Base-by-base conservation (phyloP, 2,329 filamentous ascomycete species). In the Penicillium janthinellum region DNA sequence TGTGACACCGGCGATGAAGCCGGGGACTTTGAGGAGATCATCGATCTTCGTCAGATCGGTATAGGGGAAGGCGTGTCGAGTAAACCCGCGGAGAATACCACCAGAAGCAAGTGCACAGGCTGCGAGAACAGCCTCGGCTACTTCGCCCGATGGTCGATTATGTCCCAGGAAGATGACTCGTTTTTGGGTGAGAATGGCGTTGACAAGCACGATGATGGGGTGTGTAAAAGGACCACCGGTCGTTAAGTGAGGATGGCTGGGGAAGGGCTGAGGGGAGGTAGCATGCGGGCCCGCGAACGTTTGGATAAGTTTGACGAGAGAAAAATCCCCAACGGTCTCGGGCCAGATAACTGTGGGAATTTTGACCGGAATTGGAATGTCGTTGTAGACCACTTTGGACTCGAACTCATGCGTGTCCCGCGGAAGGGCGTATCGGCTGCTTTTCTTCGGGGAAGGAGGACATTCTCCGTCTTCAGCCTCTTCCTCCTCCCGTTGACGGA, bases 11-110 rank as follows among this genome's bases (percentile, higher is more conserved):
- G 95, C 95, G 69, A 99, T 96, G 77, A 99, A 99, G 2, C 95
- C 95, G 6, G 95, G 94, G 0, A 99, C 95, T 70, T 96, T 94
- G 50, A 99, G 84, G 11, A 99, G 84, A 73, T 98, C 95, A 67
- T 99, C 95, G 60, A 99, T 93, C 78, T 99, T 99, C 64, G 92
- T 97, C 45, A 99, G 83, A 78, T 99, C 95, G 0, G 95, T 99
- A 73, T 99, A 99, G 2, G 95, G 95, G 73, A 99, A 99, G 0
- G 95, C 95, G 77, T 98, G 92, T 17, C 95, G 86, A 8, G 94
- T 96, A 77, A 99, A 99, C 31, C 95, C 95, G 58, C 93, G 86
- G 38, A 99, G 81, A n/a, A 96, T 82, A 5, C 95, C 94, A 20
- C 95, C 95, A 12, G 93, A 97, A 14, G 90, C 94, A 49, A 99